phyloP scores from a whole-genome alignment of 768 basidiomycete genomes.

The Russula foetens region DNA sequence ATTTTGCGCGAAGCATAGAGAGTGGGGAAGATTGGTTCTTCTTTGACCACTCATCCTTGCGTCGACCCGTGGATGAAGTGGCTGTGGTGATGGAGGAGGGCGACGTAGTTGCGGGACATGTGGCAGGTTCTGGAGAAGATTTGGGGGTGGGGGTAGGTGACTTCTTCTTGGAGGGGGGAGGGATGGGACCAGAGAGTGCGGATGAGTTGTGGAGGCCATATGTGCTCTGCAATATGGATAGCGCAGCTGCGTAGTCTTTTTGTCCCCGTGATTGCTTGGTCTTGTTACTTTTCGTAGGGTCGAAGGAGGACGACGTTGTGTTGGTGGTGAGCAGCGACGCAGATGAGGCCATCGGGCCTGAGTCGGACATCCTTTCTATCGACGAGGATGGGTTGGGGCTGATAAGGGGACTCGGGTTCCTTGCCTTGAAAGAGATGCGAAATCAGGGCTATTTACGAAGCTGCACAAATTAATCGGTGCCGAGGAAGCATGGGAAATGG shows the following conservation, averaged over 20 bases:
- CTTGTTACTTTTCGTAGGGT: not conserved
- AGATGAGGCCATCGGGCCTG: not conserved
- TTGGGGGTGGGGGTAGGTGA: not conserved
- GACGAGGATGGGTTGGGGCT: not conserved
- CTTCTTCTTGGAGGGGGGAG: not conserved
- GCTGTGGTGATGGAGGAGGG: not conserved
- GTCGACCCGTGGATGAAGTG: not conserved
- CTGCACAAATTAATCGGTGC: no score
- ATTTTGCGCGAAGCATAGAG: not conserved
- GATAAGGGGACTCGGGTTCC: no score
- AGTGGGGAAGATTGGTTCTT: not conserved
- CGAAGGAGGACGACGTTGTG: constrained; percentile 11
- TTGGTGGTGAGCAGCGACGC: constrained; percentile 6
- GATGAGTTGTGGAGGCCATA: not conserved
- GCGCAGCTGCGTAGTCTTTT: constrained; percentile 6
- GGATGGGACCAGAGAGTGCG: not conserved
- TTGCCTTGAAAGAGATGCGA: no score
- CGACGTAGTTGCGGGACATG: not conserved
- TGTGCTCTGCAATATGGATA: not conserved
- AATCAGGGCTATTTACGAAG: no score
- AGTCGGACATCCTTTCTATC: not conserved
- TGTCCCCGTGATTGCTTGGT: not conserved
- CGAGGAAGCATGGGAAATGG: no score
- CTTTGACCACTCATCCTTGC: not conserved
- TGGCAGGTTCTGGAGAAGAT: not conserved